phyloP scores from a whole-genome alignment of 768 basidiomycete species.

The Naganishia randhawae region DNA sequence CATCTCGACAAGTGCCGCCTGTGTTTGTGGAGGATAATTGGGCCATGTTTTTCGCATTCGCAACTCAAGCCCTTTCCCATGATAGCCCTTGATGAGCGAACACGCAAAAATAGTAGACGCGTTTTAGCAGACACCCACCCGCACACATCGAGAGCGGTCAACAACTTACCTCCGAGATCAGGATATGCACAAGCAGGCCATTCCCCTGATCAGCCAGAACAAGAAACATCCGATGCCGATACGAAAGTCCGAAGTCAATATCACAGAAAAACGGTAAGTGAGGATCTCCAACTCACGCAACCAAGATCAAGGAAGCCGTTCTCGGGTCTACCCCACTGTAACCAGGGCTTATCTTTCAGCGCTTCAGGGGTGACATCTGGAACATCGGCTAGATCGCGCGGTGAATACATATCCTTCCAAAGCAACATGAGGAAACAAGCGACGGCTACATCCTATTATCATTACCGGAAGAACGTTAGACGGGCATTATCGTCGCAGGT shows the following conservation, averaged over 20 bases:
- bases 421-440: conserved; percentile 87
- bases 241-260: no score
- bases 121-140: no score
- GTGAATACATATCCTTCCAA: conserved; percentile 71
- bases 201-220: conserved; percentile 63
- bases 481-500: background rate
- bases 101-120: background rate
- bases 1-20: conserved; percentile 61
- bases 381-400: background rate
- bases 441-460: conserved; percentile 78
- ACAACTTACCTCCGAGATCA: conserved; percentile 59
- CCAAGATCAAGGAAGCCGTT: conserved; percentile 88
- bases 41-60: conserved; percentile 80
- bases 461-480: background rate
- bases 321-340: conserved; percentile 69
- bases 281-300: conserved; percentile 51
- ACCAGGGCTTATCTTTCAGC: conserved; percentile 58
- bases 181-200: conserved; percentile 83
- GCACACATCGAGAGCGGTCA: background rate
- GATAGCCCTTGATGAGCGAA: conserved; percentile 60
- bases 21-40: conserved; percentile 66
- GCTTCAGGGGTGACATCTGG: conserved; percentile 26
- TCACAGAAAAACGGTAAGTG: background rate
- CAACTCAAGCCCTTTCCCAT: conserved; percentile 78
- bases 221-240: background rate